phyloP scores from a whole-genome alignment of 176 grass and related monocot species.

The Carex scoparia region DNA sequence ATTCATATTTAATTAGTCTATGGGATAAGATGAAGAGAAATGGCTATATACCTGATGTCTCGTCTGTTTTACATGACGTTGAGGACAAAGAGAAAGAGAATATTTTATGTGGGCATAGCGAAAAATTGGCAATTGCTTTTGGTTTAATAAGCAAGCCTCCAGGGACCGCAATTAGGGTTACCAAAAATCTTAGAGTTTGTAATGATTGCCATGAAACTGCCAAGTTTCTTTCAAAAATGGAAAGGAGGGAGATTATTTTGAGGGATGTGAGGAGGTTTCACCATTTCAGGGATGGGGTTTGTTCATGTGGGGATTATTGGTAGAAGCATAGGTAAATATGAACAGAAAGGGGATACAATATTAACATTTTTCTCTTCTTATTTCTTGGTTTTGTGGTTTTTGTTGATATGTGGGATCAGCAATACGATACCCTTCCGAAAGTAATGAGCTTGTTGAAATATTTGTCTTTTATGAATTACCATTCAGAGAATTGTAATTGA shows the following conservation, averaged over 20 bases:
- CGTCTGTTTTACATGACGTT: conserved; percentile 74
- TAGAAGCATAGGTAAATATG: conserved; percentile 14
- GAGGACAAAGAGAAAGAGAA: conserved; percentile 58
- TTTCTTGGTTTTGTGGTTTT: neutral
- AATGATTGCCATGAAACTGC: conserved; percentile 85
- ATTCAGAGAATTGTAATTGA: too few relatives aligned
- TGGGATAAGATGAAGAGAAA: conserved; percentile 71
- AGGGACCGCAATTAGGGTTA: conserved; percentile 60
- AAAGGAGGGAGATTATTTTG: conserved; percentile 63
- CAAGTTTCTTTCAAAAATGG: conserved; percentile 80
- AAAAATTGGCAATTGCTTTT: conserved; percentile 89
- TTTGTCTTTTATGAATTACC: too few relatives aligned
- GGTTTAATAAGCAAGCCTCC: conserved; percentile 54
- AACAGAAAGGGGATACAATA: neutral
- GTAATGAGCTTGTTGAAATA: too few relatives aligned
- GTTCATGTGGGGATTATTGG: conserved; percentile 89
- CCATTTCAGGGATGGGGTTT: conserved; percentile 67
- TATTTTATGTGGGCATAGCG: conserved; percentile 65
- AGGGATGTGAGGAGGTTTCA: conserved; percentile 80
- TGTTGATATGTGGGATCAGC: neutral
- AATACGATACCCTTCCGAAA: too few relatives aligned
- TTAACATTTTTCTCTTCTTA: too few relatives aligned
- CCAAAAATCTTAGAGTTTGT: conserved; percentile 95
- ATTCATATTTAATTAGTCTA: conserved; percentile 50
- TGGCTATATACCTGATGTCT: conserved; percentile 71